Evolutionary conservation across 306 rosid genomes (phyloP).

Genomic region (Arachis hypogaea): DNA sequence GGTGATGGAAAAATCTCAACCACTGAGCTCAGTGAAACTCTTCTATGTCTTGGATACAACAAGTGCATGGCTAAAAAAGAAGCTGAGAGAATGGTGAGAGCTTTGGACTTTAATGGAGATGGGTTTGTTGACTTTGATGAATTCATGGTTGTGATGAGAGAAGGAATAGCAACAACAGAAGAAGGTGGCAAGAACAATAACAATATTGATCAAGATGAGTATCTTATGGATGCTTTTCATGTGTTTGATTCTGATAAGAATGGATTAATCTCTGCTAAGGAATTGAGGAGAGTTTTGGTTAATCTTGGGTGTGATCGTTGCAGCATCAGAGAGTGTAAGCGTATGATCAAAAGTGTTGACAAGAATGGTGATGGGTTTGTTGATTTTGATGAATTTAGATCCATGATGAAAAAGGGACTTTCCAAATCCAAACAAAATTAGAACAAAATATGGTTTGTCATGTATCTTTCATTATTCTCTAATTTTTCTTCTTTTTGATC

Average conservation of each 20-base stretch:
- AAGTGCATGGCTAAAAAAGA: constrained; percentile 50
- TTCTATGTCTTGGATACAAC: constrained; percentile 54
- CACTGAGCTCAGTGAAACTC: constrained; percentile 56
- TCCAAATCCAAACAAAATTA: constrained; percentile 18
- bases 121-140: constrained; percentile 75
- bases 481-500: background rate
- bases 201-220: constrained; percentile 15
- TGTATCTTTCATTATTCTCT: constrained; percentile 6
- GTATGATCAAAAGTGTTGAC: constrained; percentile 71
- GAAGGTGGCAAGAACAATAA: too few relatives aligned
- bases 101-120: constrained; percentile 66
- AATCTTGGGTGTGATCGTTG: constrained; percentile 60
- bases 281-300: constrained; percentile 54
- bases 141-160: constrained; percentile 62
- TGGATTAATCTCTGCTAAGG: constrained; percentile 67
- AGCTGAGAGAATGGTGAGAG: constrained; percentile 64
- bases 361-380: constrained; percentile 74
- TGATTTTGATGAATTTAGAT: constrained; percentile 67
- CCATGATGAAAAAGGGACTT: constrained; percentile 60
- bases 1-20: constrained; percentile 73
- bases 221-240: constrained; percentile 69
- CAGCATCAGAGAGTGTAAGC: constrained; percentile 59
- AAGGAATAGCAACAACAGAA: background rate
- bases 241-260: constrained; percentile 65
- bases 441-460: background rate